These are phyloP conservation scores for Microbotryomycetes sp. DNA, from an alignment of 1,284 basidiomycete species.

Conservation along the genomic window DNA sequence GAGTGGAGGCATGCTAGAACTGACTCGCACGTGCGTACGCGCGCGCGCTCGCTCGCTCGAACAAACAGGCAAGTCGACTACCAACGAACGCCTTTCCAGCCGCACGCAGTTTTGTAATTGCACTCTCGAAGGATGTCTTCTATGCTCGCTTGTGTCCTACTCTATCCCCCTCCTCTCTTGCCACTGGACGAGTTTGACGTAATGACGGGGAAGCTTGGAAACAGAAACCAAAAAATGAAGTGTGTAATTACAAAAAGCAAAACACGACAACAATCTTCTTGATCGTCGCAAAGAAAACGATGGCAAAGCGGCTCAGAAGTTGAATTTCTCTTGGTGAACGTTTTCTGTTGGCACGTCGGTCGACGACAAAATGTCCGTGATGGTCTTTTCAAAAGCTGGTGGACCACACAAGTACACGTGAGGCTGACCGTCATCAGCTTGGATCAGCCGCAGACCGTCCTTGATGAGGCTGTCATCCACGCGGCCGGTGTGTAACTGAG, in stretches of 20 bases:
- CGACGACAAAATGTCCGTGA: neutral
- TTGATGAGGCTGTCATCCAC: no score
- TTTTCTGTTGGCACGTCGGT: neutral
- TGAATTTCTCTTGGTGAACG: neutral
- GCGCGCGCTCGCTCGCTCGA: neutral
- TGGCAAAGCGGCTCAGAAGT: no score
- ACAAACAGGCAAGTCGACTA: constrained; percentile 52
- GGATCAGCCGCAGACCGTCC: neutral
- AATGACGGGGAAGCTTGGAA: no score
- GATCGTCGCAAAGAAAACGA: no score
- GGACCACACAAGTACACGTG: neutral
- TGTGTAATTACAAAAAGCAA: no score
- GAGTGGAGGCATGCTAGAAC: neutral
- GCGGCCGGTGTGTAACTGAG: neutral
- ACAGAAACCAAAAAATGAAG: no score
- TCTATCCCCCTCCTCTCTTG: no score
- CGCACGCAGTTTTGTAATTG: constrained; percentile 9
- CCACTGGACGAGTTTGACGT: no score
- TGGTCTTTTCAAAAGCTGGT: neutral
- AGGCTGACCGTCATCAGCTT: neutral
- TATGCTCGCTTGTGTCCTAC: no score
- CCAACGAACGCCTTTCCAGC: constrained; percentile 38
- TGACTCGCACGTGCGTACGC: neutral
- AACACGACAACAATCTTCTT: no score
- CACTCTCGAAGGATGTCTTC: no score